Conservation (phyloP, 345 rosid species). For the Rhodamnia rubescens region DNA sequence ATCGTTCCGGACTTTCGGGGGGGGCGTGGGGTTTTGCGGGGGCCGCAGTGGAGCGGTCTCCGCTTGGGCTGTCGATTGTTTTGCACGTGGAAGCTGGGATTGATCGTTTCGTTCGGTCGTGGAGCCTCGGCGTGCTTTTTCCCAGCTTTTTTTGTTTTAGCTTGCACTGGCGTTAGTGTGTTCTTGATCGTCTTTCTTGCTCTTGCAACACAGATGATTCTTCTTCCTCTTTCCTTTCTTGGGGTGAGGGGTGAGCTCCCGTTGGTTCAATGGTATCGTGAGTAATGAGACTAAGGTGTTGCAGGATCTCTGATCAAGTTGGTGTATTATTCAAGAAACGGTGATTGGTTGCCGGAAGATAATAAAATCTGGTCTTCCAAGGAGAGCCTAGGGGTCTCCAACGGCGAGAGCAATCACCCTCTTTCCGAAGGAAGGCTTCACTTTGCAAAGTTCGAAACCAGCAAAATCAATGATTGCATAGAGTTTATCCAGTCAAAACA, state of each 20-base stretch:
- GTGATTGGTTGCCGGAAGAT: constrained; percentile 9
- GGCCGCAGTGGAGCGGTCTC: background rate
- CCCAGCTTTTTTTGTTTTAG: background rate
- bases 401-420: constrained; percentile 8
- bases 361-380: constrained; percentile 16
- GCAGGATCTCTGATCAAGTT: constrained; percentile 80
- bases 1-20: background rate
- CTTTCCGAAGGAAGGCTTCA: constrained; percentile 52
- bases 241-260: background rate
- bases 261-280: background rate
- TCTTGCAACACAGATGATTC: background rate
- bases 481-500: constrained; percentile 55
- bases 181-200: background rate
- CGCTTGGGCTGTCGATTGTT: background rate
- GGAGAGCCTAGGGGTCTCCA: constrained; percentile 10
- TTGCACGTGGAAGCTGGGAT: background rate
- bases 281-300: background rate
- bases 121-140: background rate
- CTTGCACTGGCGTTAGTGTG: background rate
- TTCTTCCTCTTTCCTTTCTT: background rate
- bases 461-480: constrained; percentile 72
- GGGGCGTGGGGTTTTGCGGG: no score
- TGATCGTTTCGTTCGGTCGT: background rate
- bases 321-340: constrained; percentile 52
- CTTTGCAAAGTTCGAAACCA: constrained; percentile 80